Base-by-base conservation (phyloP, 2,329 filamentous ascomycete species). In the Helminthosporium solani region DNA sequence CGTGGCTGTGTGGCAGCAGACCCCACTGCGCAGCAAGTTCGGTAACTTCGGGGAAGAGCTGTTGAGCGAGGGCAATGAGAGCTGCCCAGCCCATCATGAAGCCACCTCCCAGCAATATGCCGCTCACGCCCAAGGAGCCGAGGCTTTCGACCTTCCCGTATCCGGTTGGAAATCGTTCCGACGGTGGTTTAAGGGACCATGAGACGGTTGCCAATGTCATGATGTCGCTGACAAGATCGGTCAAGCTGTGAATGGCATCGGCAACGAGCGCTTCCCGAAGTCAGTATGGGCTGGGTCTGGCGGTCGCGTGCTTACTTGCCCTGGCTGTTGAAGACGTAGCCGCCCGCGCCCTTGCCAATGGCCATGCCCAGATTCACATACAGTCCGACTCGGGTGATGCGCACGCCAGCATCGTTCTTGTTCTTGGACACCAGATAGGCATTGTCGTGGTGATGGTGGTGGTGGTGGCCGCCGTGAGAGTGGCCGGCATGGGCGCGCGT, bases 71-170 rank as follows among this genome's bases (percentile, higher is more conserved):
- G 76, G 54, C 79, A 66, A 73, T 88, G 81, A 63, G 75, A 73
- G 67, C 87, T 75, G 70, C 76, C 68, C 71, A 83, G 53, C 90
- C 90, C 87, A 99, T 97, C 70, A 95, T 90, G 52, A 96, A 74
- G 40, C 94, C 94, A 52, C 94, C 94, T 38, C 86, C 83, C 2
- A 99, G 80, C 60, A 99, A 78, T 73, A 99, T 87, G 53, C 90
- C 85, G 58, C 91, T 96, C 27, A 99, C 94, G 14, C 92, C 94
- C 48, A 99, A 75, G 18, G 90, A 94, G 16, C 94, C 94, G 65
- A 99, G 74, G 62, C 90, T 96, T 76, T 99, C 94, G n/a, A 99
- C 82, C 75, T 99, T 99, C 66, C 94, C 94, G 67, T 95, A 99
- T 1, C 94, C 94, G 61, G 85, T 83, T 2, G 94, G 94, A 66